These are phyloP conservation scores for Neolentinus lepideus DNA, from an alignment of 1,284 basidiomycete genomes.

Conservation along the genomic window DNA sequence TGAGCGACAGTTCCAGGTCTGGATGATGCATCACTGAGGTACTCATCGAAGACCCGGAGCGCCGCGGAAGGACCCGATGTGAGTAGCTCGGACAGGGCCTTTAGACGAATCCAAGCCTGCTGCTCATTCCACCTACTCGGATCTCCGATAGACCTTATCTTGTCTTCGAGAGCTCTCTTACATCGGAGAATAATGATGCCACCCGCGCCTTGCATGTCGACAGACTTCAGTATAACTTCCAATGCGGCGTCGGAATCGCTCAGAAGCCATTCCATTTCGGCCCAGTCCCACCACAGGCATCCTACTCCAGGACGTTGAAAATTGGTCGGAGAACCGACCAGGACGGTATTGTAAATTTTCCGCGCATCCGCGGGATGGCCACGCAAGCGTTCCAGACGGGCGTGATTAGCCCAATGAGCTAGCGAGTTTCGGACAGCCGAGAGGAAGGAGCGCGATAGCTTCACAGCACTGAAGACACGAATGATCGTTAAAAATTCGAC, in stretches of 20 bases:
- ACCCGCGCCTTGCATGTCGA: slow-evolving; percentile 41
- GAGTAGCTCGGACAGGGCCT: slow-evolving; percentile 58
- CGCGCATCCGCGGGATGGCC: slow-evolving; percentile 69
- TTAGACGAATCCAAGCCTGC: slow-evolving; percentile 56
- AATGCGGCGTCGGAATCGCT: slow-evolving; percentile 42
- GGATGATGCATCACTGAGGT: slow-evolving; percentile 17
- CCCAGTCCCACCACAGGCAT: slow-evolving; percentile 82
- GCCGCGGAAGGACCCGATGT: slow-evolving; percentile 34
- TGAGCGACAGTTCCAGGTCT: slow-evolving; percentile 25
- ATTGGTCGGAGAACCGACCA: slow-evolving; percentile 31
- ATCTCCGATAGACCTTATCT: slow-evolving; percentile 22
- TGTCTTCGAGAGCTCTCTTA: slow-evolving; percentile 50
- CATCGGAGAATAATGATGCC: slow-evolving; percentile 49
- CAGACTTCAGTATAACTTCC: slow-evolving; percentile 45
- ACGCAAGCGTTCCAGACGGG: slow-evolving; percentile 69
- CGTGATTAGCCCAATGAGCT: slow-evolving; percentile 76
- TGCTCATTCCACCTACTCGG: slow-evolving; percentile 40
- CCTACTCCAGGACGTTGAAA: slow-evolving; percentile 28
- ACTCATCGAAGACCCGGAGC: slow-evolving; percentile 41
- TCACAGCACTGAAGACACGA: slow-evolving; percentile 48
- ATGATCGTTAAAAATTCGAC: not conserved
- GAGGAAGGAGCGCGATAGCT: slow-evolving; percentile 67
- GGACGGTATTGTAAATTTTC: slow-evolving; percentile 74
- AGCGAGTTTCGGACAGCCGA: slow-evolving; percentile 59
- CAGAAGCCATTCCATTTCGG: slow-evolving; percentile 82